A percentile compares a stretch with the other conserved stretches of the same genome.
Evolutionary conservation across 768 basidiomycete genomes (phyloP).

Genomic region (Rhodotorula diobovata): DNA sequence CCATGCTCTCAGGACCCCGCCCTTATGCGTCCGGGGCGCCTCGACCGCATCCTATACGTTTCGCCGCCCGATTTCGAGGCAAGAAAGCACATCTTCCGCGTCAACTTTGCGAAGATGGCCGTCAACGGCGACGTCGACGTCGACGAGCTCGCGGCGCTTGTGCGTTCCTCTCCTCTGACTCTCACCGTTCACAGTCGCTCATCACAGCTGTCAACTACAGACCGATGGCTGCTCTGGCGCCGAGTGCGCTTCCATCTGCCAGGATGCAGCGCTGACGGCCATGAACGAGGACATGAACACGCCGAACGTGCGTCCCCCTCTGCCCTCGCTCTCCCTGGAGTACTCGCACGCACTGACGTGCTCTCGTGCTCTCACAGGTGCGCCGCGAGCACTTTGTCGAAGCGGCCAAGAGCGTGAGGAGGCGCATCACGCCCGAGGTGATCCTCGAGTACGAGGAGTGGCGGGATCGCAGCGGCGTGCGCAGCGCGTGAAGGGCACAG

Average conservation of each 20-base stretch:
- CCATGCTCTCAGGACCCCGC: constrained; percentile 69
- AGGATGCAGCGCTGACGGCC: constrained; percentile 87
- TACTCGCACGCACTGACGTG: background rate
- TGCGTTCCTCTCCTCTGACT: background rate
- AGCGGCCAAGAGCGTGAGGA: constrained; percentile 68
- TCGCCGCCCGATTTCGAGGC: constrained; percentile 79
- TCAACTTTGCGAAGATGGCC: constrained; percentile 69
- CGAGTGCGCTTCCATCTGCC: constrained; percentile 83
- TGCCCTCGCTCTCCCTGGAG: background rate
- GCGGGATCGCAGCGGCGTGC: constrained; percentile 50
- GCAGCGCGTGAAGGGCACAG: constrained; percentile 23
- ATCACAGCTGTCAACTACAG: constrained; percentile 50
- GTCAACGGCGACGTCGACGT: constrained; percentile 67
- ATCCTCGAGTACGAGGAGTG: constrained; percentile 68
- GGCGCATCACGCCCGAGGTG: constrained; percentile 78
- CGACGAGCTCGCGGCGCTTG: constrained; percentile 52
- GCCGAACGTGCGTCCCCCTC: constrained; percentile 58
- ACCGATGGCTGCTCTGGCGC: constrained; percentile 95
- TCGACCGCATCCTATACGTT: constrained; percentile 90
- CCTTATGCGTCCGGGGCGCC: constrained; percentile 84
- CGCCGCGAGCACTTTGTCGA: constrained; percentile 64
- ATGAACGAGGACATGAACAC: constrained; percentile 84
- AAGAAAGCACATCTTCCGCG: constrained; percentile 76
- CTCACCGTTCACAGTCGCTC: background rate
- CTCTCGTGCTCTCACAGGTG: constrained; percentile 56